Evolutionary conservation across 2,329 filamentous ascomycete species (phyloP).

Genomic region (Pseudogymnoascus sp.): DNA sequence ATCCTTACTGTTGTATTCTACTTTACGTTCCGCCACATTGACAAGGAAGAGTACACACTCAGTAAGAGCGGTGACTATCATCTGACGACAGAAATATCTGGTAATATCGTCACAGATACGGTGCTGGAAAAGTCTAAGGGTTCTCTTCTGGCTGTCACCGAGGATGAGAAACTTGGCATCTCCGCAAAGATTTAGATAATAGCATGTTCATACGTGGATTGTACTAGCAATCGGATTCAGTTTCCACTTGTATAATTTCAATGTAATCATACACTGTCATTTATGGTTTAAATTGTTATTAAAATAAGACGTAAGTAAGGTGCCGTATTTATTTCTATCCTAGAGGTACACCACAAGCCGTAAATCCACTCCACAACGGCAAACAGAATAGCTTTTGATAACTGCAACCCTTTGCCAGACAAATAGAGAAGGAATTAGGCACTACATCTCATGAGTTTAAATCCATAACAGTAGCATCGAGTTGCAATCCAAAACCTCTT

Average conservation of each 20-base stretch:
- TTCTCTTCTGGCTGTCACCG: conserved; percentile 6
- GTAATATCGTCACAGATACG: conserved; percentile 11
- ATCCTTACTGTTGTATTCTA: conserved; percentile 60
- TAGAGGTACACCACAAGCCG: too few species aligned
- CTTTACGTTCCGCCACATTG: conserved; percentile 57
- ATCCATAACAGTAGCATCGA: background rate
- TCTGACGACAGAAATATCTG: conserved; percentile 10
- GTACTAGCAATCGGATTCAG: background rate
- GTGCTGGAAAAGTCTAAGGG: conserved; percentile 12
- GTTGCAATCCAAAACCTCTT: background rate
- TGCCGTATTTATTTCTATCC: too few species aligned
- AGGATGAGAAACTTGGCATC: conserved; percentile 14
- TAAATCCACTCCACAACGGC: too few species aligned
- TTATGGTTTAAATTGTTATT: background rate
- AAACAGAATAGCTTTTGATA: too few species aligned
- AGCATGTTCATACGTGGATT: background rate
- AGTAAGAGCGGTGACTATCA: conserved; percentile 18
- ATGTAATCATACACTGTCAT: background rate
- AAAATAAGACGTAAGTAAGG: too few species aligned
- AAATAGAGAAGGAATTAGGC: too few species aligned
- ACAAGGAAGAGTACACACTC: conserved; percentile 55
- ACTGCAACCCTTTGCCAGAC: too few species aligned
- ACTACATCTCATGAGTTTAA: too few species aligned
- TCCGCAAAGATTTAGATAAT: conserved; percentile 15
- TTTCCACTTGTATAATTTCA: background rate